phyloP scores from a whole-genome alignment of 1,284 basidiomycete species.

The Puccinia hordei region DNA sequence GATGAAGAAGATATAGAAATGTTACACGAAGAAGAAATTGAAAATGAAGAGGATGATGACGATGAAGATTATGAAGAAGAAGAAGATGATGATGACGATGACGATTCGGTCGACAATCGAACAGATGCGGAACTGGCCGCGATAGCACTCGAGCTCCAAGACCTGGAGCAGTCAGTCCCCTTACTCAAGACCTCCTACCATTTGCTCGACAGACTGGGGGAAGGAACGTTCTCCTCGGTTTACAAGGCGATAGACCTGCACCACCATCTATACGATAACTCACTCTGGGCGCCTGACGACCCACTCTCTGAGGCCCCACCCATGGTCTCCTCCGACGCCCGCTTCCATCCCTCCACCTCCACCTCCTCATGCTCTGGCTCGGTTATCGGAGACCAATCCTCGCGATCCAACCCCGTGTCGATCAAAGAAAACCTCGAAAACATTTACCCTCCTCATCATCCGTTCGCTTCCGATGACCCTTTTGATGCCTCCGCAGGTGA shows the following conservation, averaged over 20 bases:
- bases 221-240: conserved; percentile 94
- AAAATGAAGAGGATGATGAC: conserved; percentile 50
- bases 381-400: conserved; percentile 18
- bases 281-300: conserved; percentile 18
- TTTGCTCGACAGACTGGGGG: conserved; percentile 86
- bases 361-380: conserved; percentile 40
- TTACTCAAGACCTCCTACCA: conserved; percentile 71
- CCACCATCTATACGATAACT: conserved; percentile 61
- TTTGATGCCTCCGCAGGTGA: conserved; percentile 37
- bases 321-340: conserved; percentile 21
- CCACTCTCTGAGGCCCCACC: background rate
- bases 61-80: conserved; percentile 58
- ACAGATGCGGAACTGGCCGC: conserved; percentile 59
- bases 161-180: conserved; percentile 65
- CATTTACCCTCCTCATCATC: conserved; percentile 3
- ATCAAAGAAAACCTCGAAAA: background rate
- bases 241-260: conserved; percentile 92
- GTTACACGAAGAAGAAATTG: background rate
- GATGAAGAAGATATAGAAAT: background rate
- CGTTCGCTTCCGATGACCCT: conserved; percentile 19
- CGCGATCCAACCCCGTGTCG: background rate
- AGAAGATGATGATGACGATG: conserved; percentile 60
- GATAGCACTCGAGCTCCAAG: conserved; percentile 66
- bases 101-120: conserved; percentile 63
- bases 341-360: conserved; percentile 26